Evolutionary conservation across 2,329 filamentous ascomycete species (phyloP).

Genomic region (Aspergillus phoenicis): DNA sequence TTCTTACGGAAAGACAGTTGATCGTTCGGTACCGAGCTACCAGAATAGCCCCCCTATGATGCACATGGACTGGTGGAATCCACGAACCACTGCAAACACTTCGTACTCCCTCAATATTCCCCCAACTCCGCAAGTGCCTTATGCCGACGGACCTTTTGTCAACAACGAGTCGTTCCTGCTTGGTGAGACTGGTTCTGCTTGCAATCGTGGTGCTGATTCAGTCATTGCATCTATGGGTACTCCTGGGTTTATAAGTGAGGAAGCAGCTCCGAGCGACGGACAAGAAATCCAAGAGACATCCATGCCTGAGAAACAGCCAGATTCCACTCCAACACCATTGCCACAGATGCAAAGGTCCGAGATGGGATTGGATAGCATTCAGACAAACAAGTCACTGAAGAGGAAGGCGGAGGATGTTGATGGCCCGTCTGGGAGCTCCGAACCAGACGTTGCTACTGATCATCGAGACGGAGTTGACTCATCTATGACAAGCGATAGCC

Average conservation of each 20-base stretch:
- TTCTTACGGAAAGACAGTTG: not conserved
- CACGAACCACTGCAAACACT: not conserved
- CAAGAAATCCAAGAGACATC: not conserved
- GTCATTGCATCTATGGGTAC: not conserved
- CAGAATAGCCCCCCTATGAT: not conserved
- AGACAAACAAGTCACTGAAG: conserved; percentile 23
- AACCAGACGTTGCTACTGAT: not conserved
- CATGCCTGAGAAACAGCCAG: not conserved
- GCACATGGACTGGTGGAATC: not conserved
- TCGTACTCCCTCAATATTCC: not conserved
- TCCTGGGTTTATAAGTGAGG: not conserved
- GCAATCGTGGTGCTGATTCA: not conserved
- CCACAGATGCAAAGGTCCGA: not conserved
- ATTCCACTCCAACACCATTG: not conserved
- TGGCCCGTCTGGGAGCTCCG: not conserved
- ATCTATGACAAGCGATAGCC: not conserved
- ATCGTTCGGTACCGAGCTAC: not conserved
- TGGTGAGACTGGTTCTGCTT: not conserved
- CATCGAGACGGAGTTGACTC: not conserved
- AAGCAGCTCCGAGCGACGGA: not conserved
- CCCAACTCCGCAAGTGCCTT: conserved; percentile 10
- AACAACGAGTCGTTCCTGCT: conserved; percentile 2
- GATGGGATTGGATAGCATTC: not conserved
- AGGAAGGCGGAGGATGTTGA: conserved; percentile 37
- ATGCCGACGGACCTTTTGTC: conserved; percentile 28